phyloP scores from a whole-genome alignment of 306 rosid species.

The Hippophae tibetana region DNA sequence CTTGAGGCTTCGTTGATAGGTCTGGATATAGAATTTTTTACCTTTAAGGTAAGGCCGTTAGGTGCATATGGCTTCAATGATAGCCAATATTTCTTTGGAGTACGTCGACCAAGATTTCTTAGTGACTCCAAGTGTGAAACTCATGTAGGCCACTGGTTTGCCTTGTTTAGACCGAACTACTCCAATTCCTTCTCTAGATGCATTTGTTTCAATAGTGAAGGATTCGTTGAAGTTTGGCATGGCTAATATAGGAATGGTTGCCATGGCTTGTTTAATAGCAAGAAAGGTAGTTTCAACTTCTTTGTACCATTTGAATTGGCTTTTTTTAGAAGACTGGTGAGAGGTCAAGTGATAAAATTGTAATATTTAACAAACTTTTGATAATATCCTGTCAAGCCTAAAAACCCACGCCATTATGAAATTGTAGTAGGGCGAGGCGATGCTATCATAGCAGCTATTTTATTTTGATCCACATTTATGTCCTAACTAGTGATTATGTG shows the following conservation, averaged over 20 bases:
- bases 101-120: too few species aligned
- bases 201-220: background rate
- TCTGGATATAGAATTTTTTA: too few species aligned
- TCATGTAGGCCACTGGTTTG: too few species aligned
- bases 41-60: too few species aligned
- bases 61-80: too few species aligned
- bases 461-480: background rate
- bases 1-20: too few species aligned
- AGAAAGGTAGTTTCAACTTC: background rate
- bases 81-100: too few species aligned
- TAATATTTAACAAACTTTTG: too few species aligned
- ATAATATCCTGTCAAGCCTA: background rate
- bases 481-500: too few species aligned
- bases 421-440: slow-evolving; percentile 8
- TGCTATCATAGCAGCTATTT: background rate
- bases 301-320: background rate
- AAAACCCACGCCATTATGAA: slow-evolving; percentile 1
- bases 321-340: background rate
- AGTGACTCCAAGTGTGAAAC: too few species aligned
- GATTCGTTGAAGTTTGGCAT: background rate
- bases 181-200: background rate
- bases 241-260: background rate
- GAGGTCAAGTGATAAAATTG: too few species aligned
- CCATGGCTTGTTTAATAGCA: background rate
- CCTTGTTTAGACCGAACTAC: too few species aligned